Base-by-base conservation (phyloP, 2,329 filamentous ascomycete genomes). In the Xylariaceae sp. region DNA sequence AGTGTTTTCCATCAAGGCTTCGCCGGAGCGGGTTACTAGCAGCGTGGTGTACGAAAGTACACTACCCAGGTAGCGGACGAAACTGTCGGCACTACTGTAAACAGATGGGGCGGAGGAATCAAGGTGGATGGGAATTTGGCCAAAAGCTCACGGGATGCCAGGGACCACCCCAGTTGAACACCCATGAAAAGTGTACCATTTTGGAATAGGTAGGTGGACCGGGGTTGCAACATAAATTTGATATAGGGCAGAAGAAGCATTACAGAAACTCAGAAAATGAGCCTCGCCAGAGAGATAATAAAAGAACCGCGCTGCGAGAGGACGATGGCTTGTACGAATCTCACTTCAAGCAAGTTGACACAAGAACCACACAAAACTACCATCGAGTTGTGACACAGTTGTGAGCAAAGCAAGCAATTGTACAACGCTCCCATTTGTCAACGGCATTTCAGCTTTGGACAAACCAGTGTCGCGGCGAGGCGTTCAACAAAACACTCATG, bases 1-100 rank as follows among this genome's bases (percentile, higher is more conserved):
- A 70, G 71, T 73, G 66, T 63, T 67, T n/a, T 61, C 64, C 56
- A 56, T 61, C 53, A 49, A 63, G 69, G 65, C 64, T 66, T n/a
- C n/a, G n/a, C 65, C 60, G 65, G 67, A 65, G 60, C 63, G 61
- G 58, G 63, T 63, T 26, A 26, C 64, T 65, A 53, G 59, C 57
- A 63, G 58, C 53, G 60, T 65, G 65, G 66, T 65, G 64, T 40
- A 19, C n/a, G n/a, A n/a, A n/a, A n/a, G n/a, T n/a, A n/a, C n/a
- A n/a, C n/a, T n/a, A n/a, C n/a, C n/a, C n/a, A 8, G 4, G 26
- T 26, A 26, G 26, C 8, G 26, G 4, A 26, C 26, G 26, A 26
- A 26, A 26, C 26, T 26, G 26, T 5, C 26, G 5, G 26, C 26
- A 26, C 26, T 26, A n/a, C 36, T n/a, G 36, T 16, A 40, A 61